phyloP scores from a whole-genome alignment of 2,329 filamentous ascomycete species.

The Ophiocordyceps camponoti-leonardi region DNA sequence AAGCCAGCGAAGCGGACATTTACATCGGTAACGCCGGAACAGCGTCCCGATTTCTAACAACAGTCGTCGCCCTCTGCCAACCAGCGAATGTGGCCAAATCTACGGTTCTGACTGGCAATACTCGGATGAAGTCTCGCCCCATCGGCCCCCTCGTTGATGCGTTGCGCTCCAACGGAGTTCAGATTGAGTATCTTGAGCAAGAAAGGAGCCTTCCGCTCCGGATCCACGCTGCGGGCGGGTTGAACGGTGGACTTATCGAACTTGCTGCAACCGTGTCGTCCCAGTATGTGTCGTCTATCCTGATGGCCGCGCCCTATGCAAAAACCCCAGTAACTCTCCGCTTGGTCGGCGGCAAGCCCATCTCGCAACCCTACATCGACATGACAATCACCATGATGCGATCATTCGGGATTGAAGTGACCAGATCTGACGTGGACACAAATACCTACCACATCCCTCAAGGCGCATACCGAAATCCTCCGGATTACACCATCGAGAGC shows the following conservation, averaged over 20 bases:
- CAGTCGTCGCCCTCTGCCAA: slow-evolving; percentile 69
- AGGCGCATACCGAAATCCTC: slow-evolving; percentile 66
- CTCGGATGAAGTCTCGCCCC: slow-evolving; percentile 88
- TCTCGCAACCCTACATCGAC: slow-evolving; percentile 93
- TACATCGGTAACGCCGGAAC: slow-evolving; percentile 96
- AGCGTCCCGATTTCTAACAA: slow-evolving; percentile 86
- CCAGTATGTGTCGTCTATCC: slow-evolving; percentile 93
- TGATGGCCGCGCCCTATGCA: slow-evolving; percentile 95
- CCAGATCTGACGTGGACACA: slow-evolving; percentile 57
- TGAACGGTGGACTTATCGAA: slow-evolving; percentile 75
- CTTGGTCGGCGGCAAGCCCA: slow-evolving; percentile 89
- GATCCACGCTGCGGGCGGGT: slow-evolving; percentile 66
- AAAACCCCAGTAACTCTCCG: slow-evolving; percentile 83
- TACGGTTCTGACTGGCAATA: slow-evolving; percentile 81
- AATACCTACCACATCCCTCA: slow-evolving; percentile 91
- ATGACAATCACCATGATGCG: slow-evolving; percentile 99
- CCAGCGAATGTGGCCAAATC: slow-evolving; percentile 40
- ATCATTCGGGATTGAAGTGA: slow-evolving; percentile 70
- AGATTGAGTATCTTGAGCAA: slow-evolving; percentile 70
- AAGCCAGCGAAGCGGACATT: slow-evolving; percentile 57
- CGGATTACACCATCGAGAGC: slow-evolving; percentile 82
- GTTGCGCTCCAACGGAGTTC: slow-evolving; percentile 70
- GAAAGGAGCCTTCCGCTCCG: slow-evolving; percentile 70
- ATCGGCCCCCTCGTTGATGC: slow-evolving; percentile 90
- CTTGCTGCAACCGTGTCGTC: slow-evolving; percentile 91